Evolutionary conservation across 257 asterid genomes (phyloP).

Genomic region (Nicotiana knightiana): DNA sequence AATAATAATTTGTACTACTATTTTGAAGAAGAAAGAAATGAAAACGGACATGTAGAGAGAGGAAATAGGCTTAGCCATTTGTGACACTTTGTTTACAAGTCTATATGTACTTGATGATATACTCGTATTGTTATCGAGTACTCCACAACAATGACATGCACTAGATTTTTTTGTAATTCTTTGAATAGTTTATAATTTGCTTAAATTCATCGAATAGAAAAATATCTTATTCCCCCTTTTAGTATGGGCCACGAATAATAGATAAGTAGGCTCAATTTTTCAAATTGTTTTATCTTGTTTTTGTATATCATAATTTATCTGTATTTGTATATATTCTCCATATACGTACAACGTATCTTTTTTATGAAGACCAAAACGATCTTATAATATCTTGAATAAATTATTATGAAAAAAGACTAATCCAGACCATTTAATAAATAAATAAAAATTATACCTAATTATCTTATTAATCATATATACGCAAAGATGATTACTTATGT

Average conservation of each 20-base stretch:
- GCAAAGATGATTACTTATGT: too few species aligned
- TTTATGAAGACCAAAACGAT: background rate
- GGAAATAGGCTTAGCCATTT: background rate
- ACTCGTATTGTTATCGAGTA: slow-evolving; percentile 10
- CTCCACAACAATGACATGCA: slow-evolving; percentile 8
- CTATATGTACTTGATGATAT: slow-evolving; percentile 20
- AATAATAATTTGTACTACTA: background rate
- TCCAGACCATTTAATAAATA: background rate
- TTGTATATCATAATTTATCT: background rate
- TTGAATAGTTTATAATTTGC: background rate
- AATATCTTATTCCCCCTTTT: background rate
- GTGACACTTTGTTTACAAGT: slow-evolving; percentile 13
- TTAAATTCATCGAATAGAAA: background rate
- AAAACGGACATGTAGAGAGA: background rate
- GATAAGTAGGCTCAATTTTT: background rate
- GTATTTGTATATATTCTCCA: background rate
- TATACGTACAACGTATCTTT: background rate
- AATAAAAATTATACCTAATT: too few species aligned
- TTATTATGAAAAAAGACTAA: background rate
- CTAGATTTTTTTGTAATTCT: background rate
- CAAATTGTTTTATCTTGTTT: background rate
- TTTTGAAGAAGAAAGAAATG: background rate
- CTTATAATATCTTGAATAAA: background rate
- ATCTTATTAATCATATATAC: too few species aligned
- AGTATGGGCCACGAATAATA: background rate